phyloP scores from a whole-genome alignment of 768 basidiomycete species.

The Mrakia gelida region DNA sequence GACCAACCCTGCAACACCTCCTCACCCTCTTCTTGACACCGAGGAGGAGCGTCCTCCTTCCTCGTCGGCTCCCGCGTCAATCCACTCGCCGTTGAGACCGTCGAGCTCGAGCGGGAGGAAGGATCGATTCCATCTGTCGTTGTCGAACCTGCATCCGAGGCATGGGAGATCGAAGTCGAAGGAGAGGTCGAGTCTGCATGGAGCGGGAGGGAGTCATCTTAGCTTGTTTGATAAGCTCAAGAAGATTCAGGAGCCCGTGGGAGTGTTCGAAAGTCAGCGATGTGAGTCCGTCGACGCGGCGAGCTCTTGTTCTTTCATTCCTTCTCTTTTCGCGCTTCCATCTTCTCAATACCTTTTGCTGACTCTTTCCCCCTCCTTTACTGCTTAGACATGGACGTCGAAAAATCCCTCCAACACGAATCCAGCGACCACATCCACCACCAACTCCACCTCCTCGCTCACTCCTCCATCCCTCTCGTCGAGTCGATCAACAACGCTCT shows the following conservation, averaged over 20 bases:
- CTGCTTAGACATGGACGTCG: conserved; percentile 32
- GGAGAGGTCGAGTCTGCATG: conserved; percentile 9
- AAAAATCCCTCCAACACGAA: background rate
- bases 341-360: no score
- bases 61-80: background rate
- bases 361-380: no score
- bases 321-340: no score
- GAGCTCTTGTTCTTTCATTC: no score
- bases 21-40: background rate
- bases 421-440: conserved; percentile 20
- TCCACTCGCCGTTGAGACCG: conserved; percentile 9
- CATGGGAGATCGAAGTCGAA: background rate
- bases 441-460: conserved; percentile 27
- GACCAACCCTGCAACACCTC: background rate
- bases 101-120: background rate
- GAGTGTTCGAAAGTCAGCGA: conserved; percentile 26
- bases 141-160: background rate
- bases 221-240: conserved; percentile 28
- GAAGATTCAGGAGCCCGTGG: conserved; percentile 30
- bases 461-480: conserved; percentile 27
- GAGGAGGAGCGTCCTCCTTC: background rate
- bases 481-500: conserved; percentile 16
- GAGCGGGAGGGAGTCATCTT: conserved; percentile 6
- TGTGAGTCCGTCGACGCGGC: background rate
- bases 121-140: background rate